phyloP scores from a whole-genome alignment of 2,329 filamentous ascomycete species.

The Arthroderma sp. region DNA sequence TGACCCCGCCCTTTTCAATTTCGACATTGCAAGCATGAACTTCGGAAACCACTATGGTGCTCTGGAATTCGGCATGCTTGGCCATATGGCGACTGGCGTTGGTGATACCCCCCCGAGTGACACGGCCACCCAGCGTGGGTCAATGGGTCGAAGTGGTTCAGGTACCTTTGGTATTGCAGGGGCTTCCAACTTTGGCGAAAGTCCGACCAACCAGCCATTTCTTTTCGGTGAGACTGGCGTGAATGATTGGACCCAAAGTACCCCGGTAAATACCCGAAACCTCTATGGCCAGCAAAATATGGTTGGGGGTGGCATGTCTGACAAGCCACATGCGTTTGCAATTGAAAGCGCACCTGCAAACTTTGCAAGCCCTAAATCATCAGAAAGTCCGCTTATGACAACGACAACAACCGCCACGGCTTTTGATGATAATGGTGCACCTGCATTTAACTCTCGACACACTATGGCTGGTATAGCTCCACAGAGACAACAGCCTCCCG shows the following conservation, averaged over 20 bases:
- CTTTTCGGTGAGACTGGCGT: conserved; percentile 34
- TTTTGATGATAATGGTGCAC: conserved; percentile 27
- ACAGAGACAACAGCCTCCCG: conserved; percentile 23
- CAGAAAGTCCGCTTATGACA: conserved; percentile 39
- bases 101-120: conserved; percentile 67
- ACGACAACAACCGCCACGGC: conserved; percentile 17
- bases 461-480: conserved; percentile 16
- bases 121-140: conserved; percentile 33
- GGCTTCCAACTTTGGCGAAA: conserved; percentile 31
- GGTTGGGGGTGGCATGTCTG: conserved; percentile 29
- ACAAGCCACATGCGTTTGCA: conserved; percentile 45
- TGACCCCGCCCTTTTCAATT: conserved; percentile 87
- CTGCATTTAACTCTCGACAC: conserved; percentile 15
- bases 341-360: conserved; percentile 46
- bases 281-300: conserved; percentile 24
- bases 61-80: conserved; percentile 89
- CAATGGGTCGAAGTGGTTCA: conserved; percentile 31
- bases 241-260: conserved; percentile 31
- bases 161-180: conserved; percentile 25
- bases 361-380: conserved; percentile 46
- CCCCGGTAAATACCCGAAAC: conserved; percentile 11
- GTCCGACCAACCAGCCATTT: conserved; percentile 32
- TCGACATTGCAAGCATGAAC: conserved; percentile 84
- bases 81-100: conserved; percentile 86
- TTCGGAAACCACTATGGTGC: conserved; percentile 95